phyloP scores from a whole-genome alignment of 2,329 filamentous ascomycete species.

The Botrytis hyacinthi region DNA sequence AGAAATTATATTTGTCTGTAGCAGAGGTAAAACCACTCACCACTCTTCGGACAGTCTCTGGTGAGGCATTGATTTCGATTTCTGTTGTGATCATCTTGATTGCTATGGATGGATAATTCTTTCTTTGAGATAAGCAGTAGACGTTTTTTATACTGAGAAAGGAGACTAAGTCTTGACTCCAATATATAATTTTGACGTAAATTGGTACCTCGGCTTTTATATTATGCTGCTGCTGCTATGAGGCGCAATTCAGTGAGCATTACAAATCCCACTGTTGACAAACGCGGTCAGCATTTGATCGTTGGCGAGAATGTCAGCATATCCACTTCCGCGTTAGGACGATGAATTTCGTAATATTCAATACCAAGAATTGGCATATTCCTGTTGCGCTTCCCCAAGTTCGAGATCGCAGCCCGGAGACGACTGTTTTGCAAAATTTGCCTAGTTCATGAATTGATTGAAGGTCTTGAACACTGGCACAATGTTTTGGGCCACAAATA shows the following conservation, averaged over 20 bases:
- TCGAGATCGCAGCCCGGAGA: neutral
- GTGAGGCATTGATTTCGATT: neutral
- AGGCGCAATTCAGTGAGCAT: neutral
- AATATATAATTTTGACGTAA: neutral
- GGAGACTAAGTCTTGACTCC: too few species aligned
- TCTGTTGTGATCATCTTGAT: constrained; percentile 13
- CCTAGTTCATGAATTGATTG: rapidly evolving
- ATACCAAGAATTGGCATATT: neutral
- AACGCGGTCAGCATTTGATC: neutral
- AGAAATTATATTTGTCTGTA: neutral
- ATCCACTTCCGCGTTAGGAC: neutral
- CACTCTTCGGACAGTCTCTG: neutral
- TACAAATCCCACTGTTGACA: neutral
- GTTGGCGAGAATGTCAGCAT: neutral
- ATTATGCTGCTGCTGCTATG: neutral
- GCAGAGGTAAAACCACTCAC: too few species aligned
- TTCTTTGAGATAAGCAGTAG: neutral
- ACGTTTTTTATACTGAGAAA: neutral
- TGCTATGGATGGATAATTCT: neutral
- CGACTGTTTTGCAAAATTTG: neutral
- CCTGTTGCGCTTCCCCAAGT: neutral
- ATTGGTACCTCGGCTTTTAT: neutral
- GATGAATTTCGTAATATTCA: too few species aligned
- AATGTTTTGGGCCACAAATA: rapidly evolving
- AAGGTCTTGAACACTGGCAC: neutral